phyloP scores from a whole-genome alignment of 2,329 filamentous ascomycete genomes.

The Aureobasidium melanogenum region DNA sequence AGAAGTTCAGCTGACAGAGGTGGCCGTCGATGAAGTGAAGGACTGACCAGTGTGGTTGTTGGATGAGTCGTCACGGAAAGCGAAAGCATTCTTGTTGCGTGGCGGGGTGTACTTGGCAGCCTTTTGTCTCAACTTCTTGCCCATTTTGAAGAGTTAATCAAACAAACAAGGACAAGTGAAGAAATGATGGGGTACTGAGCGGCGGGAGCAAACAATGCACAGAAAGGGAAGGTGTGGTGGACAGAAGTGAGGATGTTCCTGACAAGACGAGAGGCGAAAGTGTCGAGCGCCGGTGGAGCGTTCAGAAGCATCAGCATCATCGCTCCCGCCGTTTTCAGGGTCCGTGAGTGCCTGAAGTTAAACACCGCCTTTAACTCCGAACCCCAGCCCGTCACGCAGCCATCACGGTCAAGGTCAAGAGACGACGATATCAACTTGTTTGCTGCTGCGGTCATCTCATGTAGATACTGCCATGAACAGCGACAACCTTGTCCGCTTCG shows the following conservation, averaged over 20 bases:
- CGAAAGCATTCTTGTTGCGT: slow-evolving; percentile 10
- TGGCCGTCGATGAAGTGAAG: not conserved
- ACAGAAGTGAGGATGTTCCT: not conserved
- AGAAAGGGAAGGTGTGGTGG: not conserved
- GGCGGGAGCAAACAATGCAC: not conserved
- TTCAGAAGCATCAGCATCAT: not conserved
- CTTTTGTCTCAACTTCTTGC: slow-evolving; percentile 9
- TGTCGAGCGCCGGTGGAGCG: not conserved
- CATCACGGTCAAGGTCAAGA: not conserved
- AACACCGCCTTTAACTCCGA: not conserved
- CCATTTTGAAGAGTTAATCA: not conserved
- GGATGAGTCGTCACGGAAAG: not conserved
- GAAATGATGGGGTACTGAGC: not conserved
- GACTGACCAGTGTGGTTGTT: slow-evolving; percentile 6
- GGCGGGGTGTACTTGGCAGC: slow-evolving; percentile 13
- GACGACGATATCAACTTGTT: not conserved
- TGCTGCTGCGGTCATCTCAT: slow-evolving; percentile 1
- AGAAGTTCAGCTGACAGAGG: slow-evolving; percentile 2
- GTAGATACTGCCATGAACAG: slow-evolving; percentile 44
- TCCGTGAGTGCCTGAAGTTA: not conserved
- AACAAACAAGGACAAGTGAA: not conserved
- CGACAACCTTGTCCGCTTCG: slow-evolving; percentile 65
- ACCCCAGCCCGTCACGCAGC: not conserved
- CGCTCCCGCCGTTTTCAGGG: not conserved
- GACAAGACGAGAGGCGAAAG: not conserved